These are phyloP conservation scores for Ophiostoma sp. DNA, from an alignment of 2,329 filamentous ascomycete genomes.

Conservation along the genomic window DNA sequence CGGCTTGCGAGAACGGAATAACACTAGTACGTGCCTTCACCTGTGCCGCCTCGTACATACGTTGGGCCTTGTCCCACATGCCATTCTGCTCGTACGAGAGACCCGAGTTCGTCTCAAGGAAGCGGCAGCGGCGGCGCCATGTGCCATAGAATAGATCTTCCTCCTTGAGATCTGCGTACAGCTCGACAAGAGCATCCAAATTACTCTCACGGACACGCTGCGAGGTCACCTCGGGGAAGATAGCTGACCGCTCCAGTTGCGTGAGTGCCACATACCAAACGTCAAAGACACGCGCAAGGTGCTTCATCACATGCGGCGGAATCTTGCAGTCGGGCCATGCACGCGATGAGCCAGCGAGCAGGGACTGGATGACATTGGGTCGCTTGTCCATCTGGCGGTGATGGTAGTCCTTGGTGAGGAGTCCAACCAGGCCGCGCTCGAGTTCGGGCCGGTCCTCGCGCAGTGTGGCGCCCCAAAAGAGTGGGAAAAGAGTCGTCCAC, in stretches of 20 bases:
- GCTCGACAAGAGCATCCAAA: constrained; percentile 86
- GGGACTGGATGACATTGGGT: constrained; percentile 89
- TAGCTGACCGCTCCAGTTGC: constrained; percentile 82
- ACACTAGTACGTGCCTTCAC: constrained; percentile 94
- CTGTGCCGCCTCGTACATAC: constrained; percentile 92
- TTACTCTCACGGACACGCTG: constrained; percentile 84
- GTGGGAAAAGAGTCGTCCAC: constrained; percentile 85
- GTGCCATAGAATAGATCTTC: constrained; percentile 97
- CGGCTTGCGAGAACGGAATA: constrained; percentile 90
- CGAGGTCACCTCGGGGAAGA: constrained; percentile 79
- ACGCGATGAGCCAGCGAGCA: constrained; percentile 81
- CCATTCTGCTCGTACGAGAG: constrained; percentile 98
- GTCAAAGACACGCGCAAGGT: constrained; percentile 87
- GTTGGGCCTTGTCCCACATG: constrained; percentile 98
- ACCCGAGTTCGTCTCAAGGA: constrained; percentile 94
- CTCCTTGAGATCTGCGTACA: constrained; percentile 86
- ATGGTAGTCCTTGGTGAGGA: constrained; percentile 94
- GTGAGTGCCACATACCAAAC: constrained; percentile 93
- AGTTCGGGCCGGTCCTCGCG: constrained; percentile 83
- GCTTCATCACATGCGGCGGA: constrained; percentile 93
- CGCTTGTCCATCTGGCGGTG: constrained; percentile 88
- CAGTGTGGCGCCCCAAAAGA: constrained; percentile 88
- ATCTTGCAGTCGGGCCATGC: constrained; percentile 85
- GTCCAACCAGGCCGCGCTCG: constrained; percentile 80
- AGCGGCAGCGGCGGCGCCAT: constrained; percentile 90